phyloP scores from a whole-genome alignment of 108 stramenopile genomes.

The Nitzschia inconspicua region DNA sequence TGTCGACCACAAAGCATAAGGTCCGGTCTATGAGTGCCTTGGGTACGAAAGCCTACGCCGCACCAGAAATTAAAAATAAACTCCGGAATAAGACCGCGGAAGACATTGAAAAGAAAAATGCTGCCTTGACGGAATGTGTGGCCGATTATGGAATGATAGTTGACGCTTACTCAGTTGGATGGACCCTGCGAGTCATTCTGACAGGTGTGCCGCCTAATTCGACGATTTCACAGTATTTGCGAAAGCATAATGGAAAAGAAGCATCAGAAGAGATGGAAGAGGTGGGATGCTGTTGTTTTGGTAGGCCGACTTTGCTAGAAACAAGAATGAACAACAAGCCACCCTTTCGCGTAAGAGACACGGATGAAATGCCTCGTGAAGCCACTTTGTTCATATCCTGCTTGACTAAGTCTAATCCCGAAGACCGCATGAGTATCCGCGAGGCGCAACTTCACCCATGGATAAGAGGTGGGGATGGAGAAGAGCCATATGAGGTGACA shows the following conservation, averaged over 20 bases:
- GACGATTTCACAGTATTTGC: constrained; percentile 64
- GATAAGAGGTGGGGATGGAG: constrained; percentile 50
- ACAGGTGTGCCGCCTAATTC: constrained; percentile 79
- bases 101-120: constrained; percentile 41
- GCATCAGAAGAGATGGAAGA: constrained; percentile 19
- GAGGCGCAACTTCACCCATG: constrained; percentile 74
- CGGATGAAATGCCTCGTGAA: constrained; percentile 49
- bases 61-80: constrained; percentile 74
- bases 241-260: constrained; percentile 27
- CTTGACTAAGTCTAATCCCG: constrained; percentile 53
- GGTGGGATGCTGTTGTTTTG: constrained; percentile 40
- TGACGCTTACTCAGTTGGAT: constrained; percentile 80
- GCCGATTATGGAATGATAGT: constrained; percentile 87
- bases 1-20: constrained; percentile 35
- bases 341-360: constrained; percentile 44
- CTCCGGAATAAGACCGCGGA: constrained; percentile 44
- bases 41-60: constrained; percentile 76
- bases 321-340: constrained; percentile 6
- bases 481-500: constrained; percentile 36
- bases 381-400: constrained; percentile 50
- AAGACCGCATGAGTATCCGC: constrained; percentile 69
- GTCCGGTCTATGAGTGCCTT: constrained; percentile 68
- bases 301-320: neutral
- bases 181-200: constrained; percentile 72
- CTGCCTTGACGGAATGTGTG: constrained; percentile 65